Conservation (phyloP, 1,284 basidiomycete species). For the Moniliophthora roreri region DNA sequence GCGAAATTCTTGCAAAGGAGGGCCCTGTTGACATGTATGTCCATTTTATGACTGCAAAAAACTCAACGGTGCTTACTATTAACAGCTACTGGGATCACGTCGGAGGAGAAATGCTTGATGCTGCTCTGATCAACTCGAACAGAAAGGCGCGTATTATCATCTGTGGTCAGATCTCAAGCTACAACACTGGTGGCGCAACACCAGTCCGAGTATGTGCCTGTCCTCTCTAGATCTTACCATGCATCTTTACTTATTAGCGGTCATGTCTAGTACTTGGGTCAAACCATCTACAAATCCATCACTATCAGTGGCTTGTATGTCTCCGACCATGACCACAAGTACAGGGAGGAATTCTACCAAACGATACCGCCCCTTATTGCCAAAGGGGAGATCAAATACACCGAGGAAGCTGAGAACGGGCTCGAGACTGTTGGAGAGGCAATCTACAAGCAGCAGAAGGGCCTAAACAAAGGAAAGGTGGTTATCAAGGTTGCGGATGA, state of each 20-base stretch:
- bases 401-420: constrained; percentile 40
- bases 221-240: neutral
- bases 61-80: neutral
- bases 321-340: constrained; percentile 35
- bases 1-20: constrained; percentile 53
- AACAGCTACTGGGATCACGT: constrained; percentile 50
- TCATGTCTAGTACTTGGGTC: constrained; percentile 28
- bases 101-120: constrained; percentile 67
- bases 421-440: constrained; percentile 40
- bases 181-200: constrained; percentile 27
- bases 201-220: constrained; percentile 27
- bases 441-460: constrained; percentile 41
- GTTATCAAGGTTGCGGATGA: constrained; percentile 17
- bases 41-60: too few relatives aligned
- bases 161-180: constrained; percentile 17
- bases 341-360: constrained; percentile 42
- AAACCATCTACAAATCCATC: constrained; percentile 39
- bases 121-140: constrained; percentile 37
- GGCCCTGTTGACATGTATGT: constrained; percentile 56
- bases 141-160: constrained; percentile 5
- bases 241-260: neutral
- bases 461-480: constrained; percentile 38
- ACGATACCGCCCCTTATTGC: constrained; percentile 43
- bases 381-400: constrained; percentile 49
- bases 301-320: constrained; percentile 64